Evolutionary conservation across 176 grass and related monocot genomes (phyloP).

Genomic region (Bothriochloa decipiens): DNA sequence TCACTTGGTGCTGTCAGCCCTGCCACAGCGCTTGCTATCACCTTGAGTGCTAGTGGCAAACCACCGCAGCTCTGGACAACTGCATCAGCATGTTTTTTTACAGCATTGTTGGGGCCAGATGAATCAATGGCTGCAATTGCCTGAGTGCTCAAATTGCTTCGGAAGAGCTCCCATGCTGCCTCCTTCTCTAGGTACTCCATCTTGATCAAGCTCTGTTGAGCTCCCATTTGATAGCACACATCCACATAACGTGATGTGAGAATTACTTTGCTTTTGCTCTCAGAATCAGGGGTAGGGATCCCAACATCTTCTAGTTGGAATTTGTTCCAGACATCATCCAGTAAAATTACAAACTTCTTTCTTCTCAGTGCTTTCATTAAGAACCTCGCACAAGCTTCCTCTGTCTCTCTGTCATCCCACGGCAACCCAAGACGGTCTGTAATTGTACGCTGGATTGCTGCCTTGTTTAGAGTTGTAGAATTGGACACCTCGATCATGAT

Average conservation of each 20-base stretch:
- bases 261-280: constrained; percentile 54
- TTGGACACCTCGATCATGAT: constrained; percentile 70
- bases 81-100: constrained; percentile 30
- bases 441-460: constrained; percentile 49
- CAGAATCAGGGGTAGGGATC: constrained; percentile 47
- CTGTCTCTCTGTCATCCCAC: constrained; percentile 44
- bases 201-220: constrained; percentile 39
- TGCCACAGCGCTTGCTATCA: constrained; percentile 50
- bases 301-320: constrained; percentile 53
- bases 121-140: constrained; percentile 10
- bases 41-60: constrained; percentile 58
- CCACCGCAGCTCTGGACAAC: constrained; percentile 54
- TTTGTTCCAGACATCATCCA: constrained; percentile 53
- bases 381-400: constrained; percentile 42
- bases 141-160: constrained; percentile 45
- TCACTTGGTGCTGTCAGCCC: constrained; percentile 36
- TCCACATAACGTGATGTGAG: constrained; percentile 43
- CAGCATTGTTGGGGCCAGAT: constrained; percentile 13
- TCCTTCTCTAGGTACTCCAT: constrained; percentile 42
- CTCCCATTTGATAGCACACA: constrained; percentile 65
- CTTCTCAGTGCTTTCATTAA: constrained; percentile 46
- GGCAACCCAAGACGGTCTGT: constrained; percentile 49
- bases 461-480: constrained; percentile 37
- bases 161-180: constrained; percentile 55
- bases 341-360: constrained; percentile 62